Conservation (phyloP, 345 rosid genomes). For the Bretschneidera sinensis region DNA sequence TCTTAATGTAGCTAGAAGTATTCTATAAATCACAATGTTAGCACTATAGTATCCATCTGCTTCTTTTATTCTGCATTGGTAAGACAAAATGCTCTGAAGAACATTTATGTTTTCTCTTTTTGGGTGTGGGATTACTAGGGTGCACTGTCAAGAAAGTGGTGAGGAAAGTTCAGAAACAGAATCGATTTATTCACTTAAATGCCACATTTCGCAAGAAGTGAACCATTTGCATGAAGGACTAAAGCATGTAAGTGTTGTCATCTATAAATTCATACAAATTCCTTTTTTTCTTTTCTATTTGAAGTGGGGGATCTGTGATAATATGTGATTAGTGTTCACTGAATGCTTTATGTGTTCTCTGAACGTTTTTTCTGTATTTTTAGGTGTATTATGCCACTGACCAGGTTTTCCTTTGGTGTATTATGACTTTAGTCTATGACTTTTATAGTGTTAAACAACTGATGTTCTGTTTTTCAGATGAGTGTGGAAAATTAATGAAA, state of each 20-base stretch:
- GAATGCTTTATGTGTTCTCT: no score
- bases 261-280: neutral
- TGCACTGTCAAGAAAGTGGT: conserved; percentile 88
- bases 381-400: no score
- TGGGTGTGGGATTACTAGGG: conserved; percentile 30
- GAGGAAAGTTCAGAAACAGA: conserved; percentile 85
- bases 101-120: neutral
- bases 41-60: neutral
- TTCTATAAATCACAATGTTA: no score
- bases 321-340: no score
- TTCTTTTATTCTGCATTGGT: neutral
- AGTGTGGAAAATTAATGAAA: no score
- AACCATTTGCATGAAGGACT: conserved; percentile 98
- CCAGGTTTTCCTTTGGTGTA: no score
- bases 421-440: no score
- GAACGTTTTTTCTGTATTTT: no score
- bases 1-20: neutral
- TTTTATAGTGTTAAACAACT: no score
- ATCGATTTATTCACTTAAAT: conserved; percentile 82
- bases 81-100: neutral
- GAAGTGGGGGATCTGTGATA: no score
- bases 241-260: conserved; percentile 65
- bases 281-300: no score
- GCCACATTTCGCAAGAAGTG: conserved; percentile 98
- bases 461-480: no score